These are phyloP conservation scores for Grigorovia humatica DNA, from an alignment of 805 yeast genomes.

Conservation along the genomic window DNA sequence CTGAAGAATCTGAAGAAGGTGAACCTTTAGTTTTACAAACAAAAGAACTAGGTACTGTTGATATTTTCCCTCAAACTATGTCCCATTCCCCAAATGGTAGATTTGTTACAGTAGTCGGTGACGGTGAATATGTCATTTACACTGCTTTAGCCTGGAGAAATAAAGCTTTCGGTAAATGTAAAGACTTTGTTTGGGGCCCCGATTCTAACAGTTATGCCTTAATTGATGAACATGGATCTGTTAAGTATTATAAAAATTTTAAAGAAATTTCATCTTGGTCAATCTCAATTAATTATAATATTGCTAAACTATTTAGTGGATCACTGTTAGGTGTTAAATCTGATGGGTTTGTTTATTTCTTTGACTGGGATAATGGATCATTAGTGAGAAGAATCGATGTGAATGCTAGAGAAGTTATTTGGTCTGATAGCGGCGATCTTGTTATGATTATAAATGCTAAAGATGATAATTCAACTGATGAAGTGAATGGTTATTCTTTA, in stretches of 20 bases:
- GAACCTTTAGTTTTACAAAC: constrained; percentile 66
- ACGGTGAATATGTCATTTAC: constrained; percentile 92
- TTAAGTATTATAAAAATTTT: constrained; percentile 74
- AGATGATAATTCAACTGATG: constrained; percentile 17
- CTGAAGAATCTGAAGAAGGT: constrained; percentile 65
- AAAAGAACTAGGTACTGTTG: constrained; percentile 90
- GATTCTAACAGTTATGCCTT: constrained; percentile 84
- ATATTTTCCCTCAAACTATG: constrained; percentile 80
- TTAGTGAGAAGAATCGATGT: constrained; percentile 86
- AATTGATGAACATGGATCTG: constrained; percentile 53
- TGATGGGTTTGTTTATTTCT: constrained; percentile 76
- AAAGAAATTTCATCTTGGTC: constrained; percentile 59
- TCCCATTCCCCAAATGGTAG: constrained; percentile 95
- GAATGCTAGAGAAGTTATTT: constrained; percentile 66
- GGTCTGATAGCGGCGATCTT: constrained; percentile 92
- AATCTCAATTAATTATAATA: constrained; percentile 57
- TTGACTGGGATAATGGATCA: constrained; percentile 85
- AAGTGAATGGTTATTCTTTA: constrained; percentile 58
- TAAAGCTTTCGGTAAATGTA: constrained; percentile 80
- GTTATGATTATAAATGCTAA: constrained; percentile 65
- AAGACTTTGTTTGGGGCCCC: constrained; percentile 90
- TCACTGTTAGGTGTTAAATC: constrained; percentile 77
- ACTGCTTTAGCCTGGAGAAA: constrained; percentile 98
- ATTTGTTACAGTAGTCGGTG: constrained; percentile 94
- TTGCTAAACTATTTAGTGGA: constrained; percentile 81